Conservation (phyloP, 345 rosid species). For the Arabis hirsuta region DNA sequence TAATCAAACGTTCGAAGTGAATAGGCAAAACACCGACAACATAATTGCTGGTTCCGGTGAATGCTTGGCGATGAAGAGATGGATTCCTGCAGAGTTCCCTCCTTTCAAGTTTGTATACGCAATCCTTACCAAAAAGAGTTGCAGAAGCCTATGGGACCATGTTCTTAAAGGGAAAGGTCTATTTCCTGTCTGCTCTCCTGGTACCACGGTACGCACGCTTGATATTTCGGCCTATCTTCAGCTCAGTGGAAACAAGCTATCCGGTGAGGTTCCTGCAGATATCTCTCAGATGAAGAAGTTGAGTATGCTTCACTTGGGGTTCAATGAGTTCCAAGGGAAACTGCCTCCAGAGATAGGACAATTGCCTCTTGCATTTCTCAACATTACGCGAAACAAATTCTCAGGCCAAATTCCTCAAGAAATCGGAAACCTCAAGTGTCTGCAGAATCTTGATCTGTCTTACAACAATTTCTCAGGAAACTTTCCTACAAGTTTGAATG, state of each 20-base stretch:
- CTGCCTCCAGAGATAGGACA: slow-evolving; percentile 64
- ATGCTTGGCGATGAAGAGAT: slow-evolving; percentile 79
- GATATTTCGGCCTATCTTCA: slow-evolving; percentile 80
- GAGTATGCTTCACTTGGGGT: slow-evolving; percentile 73
- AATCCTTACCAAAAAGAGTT: slow-evolving; percentile 71
- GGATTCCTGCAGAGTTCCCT: slow-evolving; percentile 94
- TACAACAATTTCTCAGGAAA: slow-evolving; percentile 79
- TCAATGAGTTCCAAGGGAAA: slow-evolving; percentile 58
- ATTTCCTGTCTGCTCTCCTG: slow-evolving; percentile 61
- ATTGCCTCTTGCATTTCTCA: slow-evolving; percentile 76
- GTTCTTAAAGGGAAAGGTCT: slow-evolving; percentile 72
- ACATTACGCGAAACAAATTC: slow-evolving; percentile 62
- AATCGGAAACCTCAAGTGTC: slow-evolving; percentile 64
- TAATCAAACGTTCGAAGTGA: slow-evolving; percentile 56
- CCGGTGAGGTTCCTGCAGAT: slow-evolving; percentile 65
- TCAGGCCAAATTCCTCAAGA: slow-evolving; percentile 73
- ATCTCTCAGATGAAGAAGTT: slow-evolving; percentile 68
- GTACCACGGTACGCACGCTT: slow-evolving; percentile 43
- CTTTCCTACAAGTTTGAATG: slow-evolving; percentile 67
- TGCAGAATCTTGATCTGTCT: slow-evolving; percentile 83
- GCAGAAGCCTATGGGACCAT: slow-evolving; percentile 75
- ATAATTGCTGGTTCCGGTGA: slow-evolving; percentile 69
- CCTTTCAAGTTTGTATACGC: slow-evolving; percentile 79
- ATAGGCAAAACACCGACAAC: slow-evolving; percentile 42
- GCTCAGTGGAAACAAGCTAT: slow-evolving; percentile 69